Base-by-base conservation (phyloP, 352 stramenopile genomes). In the Plasmopara halstedii region DNA sequence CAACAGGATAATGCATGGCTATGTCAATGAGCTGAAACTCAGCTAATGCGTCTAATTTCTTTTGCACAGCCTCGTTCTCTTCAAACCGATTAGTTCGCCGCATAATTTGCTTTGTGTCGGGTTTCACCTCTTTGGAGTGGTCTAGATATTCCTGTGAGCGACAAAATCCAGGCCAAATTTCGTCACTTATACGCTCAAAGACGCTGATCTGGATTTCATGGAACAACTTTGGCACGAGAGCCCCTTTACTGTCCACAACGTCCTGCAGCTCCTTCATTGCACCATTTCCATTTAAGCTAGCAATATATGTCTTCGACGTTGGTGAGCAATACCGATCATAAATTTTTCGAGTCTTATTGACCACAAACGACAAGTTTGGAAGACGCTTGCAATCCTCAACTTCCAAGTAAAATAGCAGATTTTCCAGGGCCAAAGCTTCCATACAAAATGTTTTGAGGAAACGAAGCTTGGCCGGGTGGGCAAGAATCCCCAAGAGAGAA, bases 401-500 rank as follows among this genome's bases (percentile, higher is more conserved):
- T 29, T 91, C 80, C 7, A 91, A 48, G 51, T 88, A 88, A 49
- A 91, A 91, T 31, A 91, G 72, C 37, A 91, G 40, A 33, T 91
- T 91, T 50, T 91, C 80, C 18, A 88, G 47, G n/a, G 73, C 69
- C 3, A 91, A 45, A 15, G 78, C 79, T 39, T 91, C 76, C 63
- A 91, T 86, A 46, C 80, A 91, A 46, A 85, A 91, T n/a, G 72
- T 85, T 49, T 91, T 91, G 53, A 91, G 73, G 36, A 88, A 91
- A 0, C 75, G 74, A 14, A 88, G 44, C 48, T 88, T 91, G 21
- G 74, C 68, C n/a, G 78, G 73, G 40, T 91, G 74, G 2, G 56
- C 56, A n/a, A 91, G 46, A 19, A 88, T 73, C 0, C 58, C 75
- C 18, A 69, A 17, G 1, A 91, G 68, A 29, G 76, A 77, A 37